Conservation (phyloP, 1,284 basidiomycete genomes). For the Boletus semigastroideus region DNA sequence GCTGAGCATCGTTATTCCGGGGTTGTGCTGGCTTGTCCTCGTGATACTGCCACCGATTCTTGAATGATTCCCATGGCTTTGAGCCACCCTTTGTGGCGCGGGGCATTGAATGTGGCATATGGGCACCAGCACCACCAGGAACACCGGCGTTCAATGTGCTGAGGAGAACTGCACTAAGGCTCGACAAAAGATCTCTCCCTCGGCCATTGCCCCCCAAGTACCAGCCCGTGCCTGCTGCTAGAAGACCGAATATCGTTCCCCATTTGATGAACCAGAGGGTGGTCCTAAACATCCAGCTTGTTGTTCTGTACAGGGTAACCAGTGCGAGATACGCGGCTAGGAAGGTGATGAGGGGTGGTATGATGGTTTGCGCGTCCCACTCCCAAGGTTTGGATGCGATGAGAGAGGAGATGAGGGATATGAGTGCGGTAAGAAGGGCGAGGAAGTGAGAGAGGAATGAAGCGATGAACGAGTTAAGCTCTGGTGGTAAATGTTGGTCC, state of each 20-base stretch:
- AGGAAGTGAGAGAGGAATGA: constrained; percentile 54
- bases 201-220: constrained; percentile 41
- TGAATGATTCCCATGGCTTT: constrained; percentile 67
- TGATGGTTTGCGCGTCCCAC: constrained; percentile 64
- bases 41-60: constrained; percentile 58
- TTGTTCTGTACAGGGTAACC: constrained; percentile 70
- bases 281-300: constrained; percentile 68
- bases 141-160: constrained; percentile 44
- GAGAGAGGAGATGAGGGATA: constrained; percentile 47
- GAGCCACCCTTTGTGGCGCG: constrained; percentile 38
- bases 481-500: constrained; percentile 51
- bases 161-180: constrained; percentile 43
- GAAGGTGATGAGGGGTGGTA: constrained; percentile 72
- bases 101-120: constrained; percentile 29
- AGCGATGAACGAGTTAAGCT: constrained; percentile 51
- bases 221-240: constrained; percentile 55
- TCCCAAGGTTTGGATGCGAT: constrained; percentile 50
- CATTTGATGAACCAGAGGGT: constrained; percentile 72
- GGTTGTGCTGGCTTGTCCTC: constrained; percentile 17
- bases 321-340: constrained; percentile 72
- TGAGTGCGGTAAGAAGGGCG: constrained; percentile 48
- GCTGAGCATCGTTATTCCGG: constrained; percentile 37
- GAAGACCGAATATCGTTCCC: constrained; percentile 55
- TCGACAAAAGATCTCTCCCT: constrained; percentile 38
- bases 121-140: constrained; percentile 32